Evolutionary conservation across 371 early-diverging fungal species (phyloP).

Genomic region (Mortierella sp.): DNA sequence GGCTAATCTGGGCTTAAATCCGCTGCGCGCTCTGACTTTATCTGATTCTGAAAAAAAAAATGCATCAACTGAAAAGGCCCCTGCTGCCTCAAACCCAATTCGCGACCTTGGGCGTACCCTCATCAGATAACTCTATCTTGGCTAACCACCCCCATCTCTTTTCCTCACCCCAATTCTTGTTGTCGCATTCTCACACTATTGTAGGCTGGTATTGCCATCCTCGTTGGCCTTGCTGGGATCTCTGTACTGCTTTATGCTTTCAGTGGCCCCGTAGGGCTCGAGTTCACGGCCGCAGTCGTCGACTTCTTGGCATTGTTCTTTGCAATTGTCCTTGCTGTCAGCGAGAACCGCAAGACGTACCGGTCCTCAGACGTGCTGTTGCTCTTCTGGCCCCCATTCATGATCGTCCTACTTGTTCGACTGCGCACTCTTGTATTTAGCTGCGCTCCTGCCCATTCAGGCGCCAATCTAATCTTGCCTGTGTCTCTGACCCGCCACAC

Average conservation of each 20-base stretch:
- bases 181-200: background rate
- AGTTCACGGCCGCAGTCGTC: conserved; percentile 29
- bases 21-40: no score
- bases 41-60: no score
- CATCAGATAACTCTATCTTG: no score
- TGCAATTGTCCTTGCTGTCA: conserved; percentile 61
- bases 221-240: conserved; percentile 1
- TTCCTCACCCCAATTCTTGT: background rate
- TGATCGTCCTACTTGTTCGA: conserved; percentile 59
- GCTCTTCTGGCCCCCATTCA: conserved; percentile 79
- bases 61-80: no score
- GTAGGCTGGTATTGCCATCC: conserved; percentile 22
- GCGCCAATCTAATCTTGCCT: conserved; percentile 68
- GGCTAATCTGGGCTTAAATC: no score
- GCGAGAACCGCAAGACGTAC: conserved; percentile 77
- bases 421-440: conserved; percentile 66
- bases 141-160: background rate
- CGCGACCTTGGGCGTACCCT: no score
- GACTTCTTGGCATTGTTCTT: conserved; percentile 23
- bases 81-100: no score
- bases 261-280: conserved; percentile 19
- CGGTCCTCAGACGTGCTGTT: conserved; percentile 76
- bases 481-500: conserved; percentile 67
- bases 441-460: conserved; percentile 50
- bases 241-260: conserved; percentile 9